These are phyloP conservation scores for Capsicum chinense DNA, from an alignment of 257 asterid genomes.

Conservation along the genomic window DNA sequence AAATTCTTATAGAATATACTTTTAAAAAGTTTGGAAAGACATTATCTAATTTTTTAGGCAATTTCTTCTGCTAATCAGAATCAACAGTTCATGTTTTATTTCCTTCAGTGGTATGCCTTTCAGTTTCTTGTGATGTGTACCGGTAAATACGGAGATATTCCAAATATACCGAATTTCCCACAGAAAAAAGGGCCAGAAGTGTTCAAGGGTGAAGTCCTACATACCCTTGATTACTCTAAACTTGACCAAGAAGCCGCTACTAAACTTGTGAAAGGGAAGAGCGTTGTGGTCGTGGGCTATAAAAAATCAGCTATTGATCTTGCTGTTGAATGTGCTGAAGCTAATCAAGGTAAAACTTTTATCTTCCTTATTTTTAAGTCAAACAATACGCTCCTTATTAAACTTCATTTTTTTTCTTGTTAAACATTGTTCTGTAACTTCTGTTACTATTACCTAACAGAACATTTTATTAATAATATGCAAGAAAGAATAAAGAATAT, in stretches of 20 bases:
- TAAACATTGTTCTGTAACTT: too few species aligned
- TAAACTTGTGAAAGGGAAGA: slow-evolving; percentile 56
- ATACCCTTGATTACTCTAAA: slow-evolving; percentile 78
- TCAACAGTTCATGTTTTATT: neutral
- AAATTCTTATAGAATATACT: too few species aligned
- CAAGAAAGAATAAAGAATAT: too few species aligned
- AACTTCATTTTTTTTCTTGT: too few species aligned
- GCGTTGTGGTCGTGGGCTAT: slow-evolving; percentile 77
- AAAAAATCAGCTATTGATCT: slow-evolving; percentile 91
- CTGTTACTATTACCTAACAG: too few species aligned
- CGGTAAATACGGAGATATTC: slow-evolving; percentile 87
- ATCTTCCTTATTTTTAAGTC: neutral
- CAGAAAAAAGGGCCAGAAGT: slow-evolving; percentile 70
- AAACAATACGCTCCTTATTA: neutral
- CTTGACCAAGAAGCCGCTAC: slow-evolving; percentile 62
- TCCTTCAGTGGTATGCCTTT: slow-evolving; percentile 66
- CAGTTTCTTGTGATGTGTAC: slow-evolving; percentile 85
- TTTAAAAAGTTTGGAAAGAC: neutral
- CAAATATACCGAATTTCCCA: slow-evolving; percentile 67
- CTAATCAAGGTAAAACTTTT: slow-evolving; percentile 70
- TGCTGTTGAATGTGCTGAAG: slow-evolving; percentile 89
- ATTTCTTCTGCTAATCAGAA: neutral
- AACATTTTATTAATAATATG: too few species aligned
- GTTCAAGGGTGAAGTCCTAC: slow-evolving; percentile 71
- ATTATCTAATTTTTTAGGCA: neutral